Evolutionary conservation across 2,329 filamentous ascomycete species (phyloP).

Genomic region (Fusarium succisae): DNA sequence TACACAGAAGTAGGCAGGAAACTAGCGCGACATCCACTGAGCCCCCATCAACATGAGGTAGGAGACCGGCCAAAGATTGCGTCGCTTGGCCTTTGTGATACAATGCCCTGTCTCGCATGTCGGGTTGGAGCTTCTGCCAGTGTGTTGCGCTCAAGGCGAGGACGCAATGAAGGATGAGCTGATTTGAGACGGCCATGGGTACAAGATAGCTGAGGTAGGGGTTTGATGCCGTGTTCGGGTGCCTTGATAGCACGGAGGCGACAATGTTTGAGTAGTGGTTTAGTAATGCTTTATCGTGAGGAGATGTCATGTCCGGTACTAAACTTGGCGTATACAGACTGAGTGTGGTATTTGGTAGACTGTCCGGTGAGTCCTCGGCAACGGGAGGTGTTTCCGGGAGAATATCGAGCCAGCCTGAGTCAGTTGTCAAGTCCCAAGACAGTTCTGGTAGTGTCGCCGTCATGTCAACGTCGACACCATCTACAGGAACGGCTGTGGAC

Average conservation of each 20-base stretch:
- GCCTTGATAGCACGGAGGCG: neutral
- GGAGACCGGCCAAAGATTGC: neutral
- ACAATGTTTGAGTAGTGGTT: conserved; percentile 9
- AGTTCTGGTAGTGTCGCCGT: neutral
- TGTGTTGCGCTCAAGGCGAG: neutral
- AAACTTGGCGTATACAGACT: neutral
- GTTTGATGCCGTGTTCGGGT: neutral
- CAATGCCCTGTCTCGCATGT: neutral
- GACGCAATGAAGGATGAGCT: neutral
- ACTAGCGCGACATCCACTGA: conserved; percentile 2
- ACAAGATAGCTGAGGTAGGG: conserved; percentile 2
- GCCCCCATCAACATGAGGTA: neutral
- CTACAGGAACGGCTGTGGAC: neutral
- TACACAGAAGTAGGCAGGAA: neutral
- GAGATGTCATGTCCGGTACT: neutral
- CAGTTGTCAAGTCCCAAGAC: neutral
- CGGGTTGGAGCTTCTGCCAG: conserved; percentile 8
- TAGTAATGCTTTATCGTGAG: neutral
- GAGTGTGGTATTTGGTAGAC: neutral
- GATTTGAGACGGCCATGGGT: neutral
- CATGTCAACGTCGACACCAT: neutral
- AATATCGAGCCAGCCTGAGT: neutral
- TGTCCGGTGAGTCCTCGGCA: neutral
- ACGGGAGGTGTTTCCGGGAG: neutral
- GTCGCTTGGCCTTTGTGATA: conserved; percentile 6